These are phyloP conservation scores for Gloeostereum incarnatum DNA, from an alignment of 768 basidiomycete species.

Conservation along the genomic window DNA sequence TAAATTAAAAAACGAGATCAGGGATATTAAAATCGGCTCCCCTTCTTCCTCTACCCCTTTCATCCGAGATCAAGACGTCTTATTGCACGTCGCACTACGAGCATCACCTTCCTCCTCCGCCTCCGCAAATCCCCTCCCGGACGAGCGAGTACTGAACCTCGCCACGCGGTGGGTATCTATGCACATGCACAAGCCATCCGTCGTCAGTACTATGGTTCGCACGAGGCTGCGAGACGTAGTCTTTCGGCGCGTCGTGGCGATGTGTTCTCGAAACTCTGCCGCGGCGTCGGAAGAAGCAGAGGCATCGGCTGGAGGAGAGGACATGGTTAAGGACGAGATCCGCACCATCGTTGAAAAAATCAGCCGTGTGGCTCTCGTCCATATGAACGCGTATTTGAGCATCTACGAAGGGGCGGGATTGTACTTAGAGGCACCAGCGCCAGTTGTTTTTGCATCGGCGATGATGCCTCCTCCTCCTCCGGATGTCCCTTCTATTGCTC, in stretches of 20 bases:
- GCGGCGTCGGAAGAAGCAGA: neutral
- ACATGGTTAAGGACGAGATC: slow-evolving; percentile 63
- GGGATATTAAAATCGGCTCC: slow-evolving; percentile 35
- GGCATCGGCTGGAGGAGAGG: slow-evolving; percentile 40
- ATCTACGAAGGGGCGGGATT: slow-evolving; percentile 67
- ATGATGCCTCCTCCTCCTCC: too few relatives aligned
- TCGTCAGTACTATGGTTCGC: slow-evolving; percentile 51
- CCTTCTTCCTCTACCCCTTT: slow-evolving; percentile 44
- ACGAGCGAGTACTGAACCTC: slow-evolving; percentile 43
- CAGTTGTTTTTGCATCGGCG: too few relatives aligned
- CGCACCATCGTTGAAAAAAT: slow-evolving; percentile 61
- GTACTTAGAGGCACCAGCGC: too few relatives aligned
- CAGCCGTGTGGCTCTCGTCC: slow-evolving; percentile 62
- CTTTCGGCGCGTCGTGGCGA: slow-evolving; percentile 46
- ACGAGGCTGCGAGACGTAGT: slow-evolving; percentile 56
- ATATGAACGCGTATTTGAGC: slow-evolving; percentile 68
- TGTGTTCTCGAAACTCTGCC: slow-evolving; percentile 5
- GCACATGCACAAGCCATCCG: slow-evolving; percentile 52
- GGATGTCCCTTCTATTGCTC: too few relatives aligned
- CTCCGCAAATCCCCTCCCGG: slow-evolving; percentile 26
- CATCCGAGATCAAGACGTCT: slow-evolving; percentile 58
- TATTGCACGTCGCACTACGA: slow-evolving; percentile 68
- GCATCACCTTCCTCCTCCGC: slow-evolving; percentile 24
- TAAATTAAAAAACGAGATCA: slow-evolving; percentile 65
- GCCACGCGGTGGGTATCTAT: slow-evolving; percentile 66